These are phyloP conservation scores for Tolypocladium guangdongense DNA, from an alignment of 2,329 filamentous ascomycete species.

Conservation along the genomic window DNA sequence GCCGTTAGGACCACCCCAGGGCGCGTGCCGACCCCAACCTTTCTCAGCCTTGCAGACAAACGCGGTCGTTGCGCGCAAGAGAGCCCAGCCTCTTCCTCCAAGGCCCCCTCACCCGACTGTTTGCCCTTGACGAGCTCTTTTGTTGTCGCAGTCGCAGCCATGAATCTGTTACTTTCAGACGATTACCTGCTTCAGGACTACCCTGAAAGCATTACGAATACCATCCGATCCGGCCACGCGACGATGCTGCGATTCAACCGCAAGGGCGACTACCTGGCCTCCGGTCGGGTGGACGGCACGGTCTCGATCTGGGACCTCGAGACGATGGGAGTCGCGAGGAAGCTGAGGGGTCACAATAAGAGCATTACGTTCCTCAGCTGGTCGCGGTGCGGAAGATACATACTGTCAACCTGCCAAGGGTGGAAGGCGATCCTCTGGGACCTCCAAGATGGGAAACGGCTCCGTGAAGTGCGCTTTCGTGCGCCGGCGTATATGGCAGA, in stretches of 20 bases:
- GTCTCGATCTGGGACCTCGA: constrained; percentile 96
- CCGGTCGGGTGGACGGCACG: constrained; percentile 85
- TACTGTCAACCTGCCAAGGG: constrained; percentile 87
- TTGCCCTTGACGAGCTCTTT: constrained; percentile 7
- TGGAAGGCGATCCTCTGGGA: constrained; percentile 98
- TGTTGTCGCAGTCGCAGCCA: constrained; percentile 15
- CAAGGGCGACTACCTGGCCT: constrained; percentile 87
- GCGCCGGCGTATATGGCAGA: constrained; percentile 94
- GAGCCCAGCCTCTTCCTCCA: constrained; percentile 4
- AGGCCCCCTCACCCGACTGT: neutral
- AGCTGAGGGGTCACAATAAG: constrained; percentile 83
- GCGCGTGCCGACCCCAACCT: neutral
- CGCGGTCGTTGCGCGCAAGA: neutral
- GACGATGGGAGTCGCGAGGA: constrained; percentile 91
- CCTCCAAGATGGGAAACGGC: constrained; percentile 54
- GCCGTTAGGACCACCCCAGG: neutral
- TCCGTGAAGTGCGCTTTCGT: constrained; percentile 82
- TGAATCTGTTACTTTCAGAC: constrained; percentile 52
- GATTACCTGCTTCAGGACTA: constrained; percentile 67
- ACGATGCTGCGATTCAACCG: constrained; percentile 78
- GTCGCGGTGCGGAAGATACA: constrained; percentile 83
- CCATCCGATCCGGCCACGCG: constrained; percentile 62
- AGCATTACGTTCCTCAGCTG: constrained; percentile 93
- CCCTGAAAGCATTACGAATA: constrained; percentile 80
- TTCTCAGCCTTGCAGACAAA: constrained; percentile 22